Evolutionary conservation across 1,284 basidiomycete genomes (phyloP).

Genomic region (Agroathelia rolfsii): DNA sequence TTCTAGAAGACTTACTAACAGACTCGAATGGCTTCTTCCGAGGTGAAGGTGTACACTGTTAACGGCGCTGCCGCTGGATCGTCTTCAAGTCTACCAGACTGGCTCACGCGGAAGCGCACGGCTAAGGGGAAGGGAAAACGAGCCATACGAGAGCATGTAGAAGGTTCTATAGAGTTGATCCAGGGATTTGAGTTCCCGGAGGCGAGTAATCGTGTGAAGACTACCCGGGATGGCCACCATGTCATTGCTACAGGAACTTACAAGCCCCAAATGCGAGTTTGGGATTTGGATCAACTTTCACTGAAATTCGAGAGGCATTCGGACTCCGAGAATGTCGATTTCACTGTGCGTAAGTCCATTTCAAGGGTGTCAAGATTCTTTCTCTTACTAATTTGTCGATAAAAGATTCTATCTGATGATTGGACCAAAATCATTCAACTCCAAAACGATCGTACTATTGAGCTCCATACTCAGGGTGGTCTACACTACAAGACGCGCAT

Average conservation of each 20-base stretch:
- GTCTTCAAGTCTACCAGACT: slow-evolving; percentile 80
- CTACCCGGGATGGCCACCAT: slow-evolving; percentile 87
- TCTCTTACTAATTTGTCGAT: slow-evolving; percentile 6
- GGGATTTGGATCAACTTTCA: slow-evolving; percentile 89
- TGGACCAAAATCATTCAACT: slow-evolving; percentile 99
- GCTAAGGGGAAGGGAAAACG: slow-evolving; percentile 54
- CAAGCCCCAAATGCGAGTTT: slow-evolving; percentile 95
- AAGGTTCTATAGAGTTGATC: slow-evolving; percentile 78
- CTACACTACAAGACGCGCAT: slow-evolving; percentile 90
- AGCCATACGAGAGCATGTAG: slow-evolving; percentile 54
- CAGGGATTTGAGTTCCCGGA: slow-evolving; percentile 98
- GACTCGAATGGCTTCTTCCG: slow-evolving; percentile 15
- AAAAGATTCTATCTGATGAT: slow-evolving; percentile 89
- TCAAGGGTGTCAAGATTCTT: slow-evolving; percentile 1
- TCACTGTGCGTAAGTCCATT: slow-evolving; percentile 73
- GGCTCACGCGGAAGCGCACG: slow-evolving; percentile 71
- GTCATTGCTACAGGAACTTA: slow-evolving; percentile 94
- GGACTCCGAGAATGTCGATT: slow-evolving; percentile 96
- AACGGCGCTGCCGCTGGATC: slow-evolving; percentile 80
- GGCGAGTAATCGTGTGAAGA: slow-evolving; percentile 86
- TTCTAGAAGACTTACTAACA: too few species aligned
- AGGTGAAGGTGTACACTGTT: slow-evolving; percentile 83
- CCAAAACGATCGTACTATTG: slow-evolving; percentile 91
- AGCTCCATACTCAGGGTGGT: slow-evolving; percentile 91
- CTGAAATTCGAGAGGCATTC: slow-evolving; percentile 96